phyloP scores from a whole-genome alignment of 805 yeast species.

The Kodamaea lidongshanica region DNA sequence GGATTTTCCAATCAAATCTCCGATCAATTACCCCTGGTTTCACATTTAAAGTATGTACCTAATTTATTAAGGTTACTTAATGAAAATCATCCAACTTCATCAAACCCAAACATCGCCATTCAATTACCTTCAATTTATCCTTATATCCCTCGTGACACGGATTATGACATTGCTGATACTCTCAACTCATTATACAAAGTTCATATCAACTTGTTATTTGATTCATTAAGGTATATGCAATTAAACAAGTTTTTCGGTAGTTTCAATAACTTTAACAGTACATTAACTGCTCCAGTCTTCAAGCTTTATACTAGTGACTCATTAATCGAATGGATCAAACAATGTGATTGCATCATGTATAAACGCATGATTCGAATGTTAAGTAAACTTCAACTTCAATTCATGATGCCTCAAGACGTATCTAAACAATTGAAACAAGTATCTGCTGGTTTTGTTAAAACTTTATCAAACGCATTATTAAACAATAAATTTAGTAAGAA shows the following conservation, averaged over 20 bases:
- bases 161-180: slow-evolving; percentile 55
- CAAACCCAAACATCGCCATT: slow-evolving; percentile 14
- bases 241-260: slow-evolving; percentile 52
- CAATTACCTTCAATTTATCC: slow-evolving; percentile 36
- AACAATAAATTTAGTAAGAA: slow-evolving; percentile 41
- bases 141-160: slow-evolving; percentile 40
- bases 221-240: slow-evolving; percentile 62
- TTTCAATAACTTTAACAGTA: slow-evolving; percentile 45
- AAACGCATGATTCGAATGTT: slow-evolving; percentile 49
- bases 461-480: slow-evolving; percentile 31
- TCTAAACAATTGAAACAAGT: slow-evolving; percentile 49
- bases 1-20: slow-evolving; percentile 14
- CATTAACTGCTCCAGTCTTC: slow-evolving; percentile 58
- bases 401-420: slow-evolving; percentile 49
- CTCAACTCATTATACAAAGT: slow-evolving; percentile 56
- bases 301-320: slow-evolving; percentile 47
- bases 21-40: slow-evolving; percentile 14
- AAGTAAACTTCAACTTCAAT: slow-evolving; percentile 53
- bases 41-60: slow-evolving; percentile 26
- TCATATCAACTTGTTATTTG: slow-evolving; percentile 60
- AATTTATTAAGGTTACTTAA: slow-evolving; percentile 16
- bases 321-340: slow-evolving; percentile 55
- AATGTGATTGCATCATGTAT: slow-evolving; percentile 64
- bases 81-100: slow-evolving; percentile 4
- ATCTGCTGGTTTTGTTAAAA: slow-evolving; percentile 42